Conservation (phyloP, 2,329 filamentous ascomycete species). For the Periconia sp. region DNA sequence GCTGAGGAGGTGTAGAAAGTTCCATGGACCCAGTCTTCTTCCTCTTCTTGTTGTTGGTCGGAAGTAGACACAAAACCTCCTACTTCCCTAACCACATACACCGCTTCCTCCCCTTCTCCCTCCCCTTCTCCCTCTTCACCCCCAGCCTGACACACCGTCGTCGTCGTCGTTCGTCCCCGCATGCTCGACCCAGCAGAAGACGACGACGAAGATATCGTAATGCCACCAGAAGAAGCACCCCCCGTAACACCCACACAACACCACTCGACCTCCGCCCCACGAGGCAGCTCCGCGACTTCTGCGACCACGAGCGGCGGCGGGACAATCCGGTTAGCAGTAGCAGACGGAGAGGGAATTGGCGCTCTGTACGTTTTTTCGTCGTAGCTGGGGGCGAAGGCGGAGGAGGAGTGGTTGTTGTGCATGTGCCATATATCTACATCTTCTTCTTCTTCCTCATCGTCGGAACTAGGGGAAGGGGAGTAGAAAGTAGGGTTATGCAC, state of each 20-base stretch:
- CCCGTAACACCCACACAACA: constrained; percentile 63
- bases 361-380: background rate
- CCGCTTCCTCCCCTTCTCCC: too few species aligned
- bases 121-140: too few species aligned
- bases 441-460: constrained; percentile 48
- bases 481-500: constrained; percentile 13
- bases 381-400: background rate
- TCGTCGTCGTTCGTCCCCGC: too few species aligned
- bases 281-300: constrained; percentile 76
- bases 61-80: too few species aligned
- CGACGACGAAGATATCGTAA: background rate
- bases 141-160: too few species aligned
- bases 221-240: background rate
- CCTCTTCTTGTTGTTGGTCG: background rate
- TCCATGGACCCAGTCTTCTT: background rate
- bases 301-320: constrained; percentile 71
- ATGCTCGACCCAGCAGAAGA: background rate
- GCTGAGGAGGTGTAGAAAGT: background rate
- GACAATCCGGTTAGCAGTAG: too few species aligned
- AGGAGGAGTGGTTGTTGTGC: constrained; percentile 46
- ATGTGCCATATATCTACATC: constrained; percentile 66
- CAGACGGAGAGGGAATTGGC: background rate
- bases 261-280: constrained; percentile 80
- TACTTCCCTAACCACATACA: too few species aligned
- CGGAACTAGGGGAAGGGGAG: constrained; percentile 20